Conservation (phyloP, 139 green algal species). For the Chlamydomonas sp. region DNA sequence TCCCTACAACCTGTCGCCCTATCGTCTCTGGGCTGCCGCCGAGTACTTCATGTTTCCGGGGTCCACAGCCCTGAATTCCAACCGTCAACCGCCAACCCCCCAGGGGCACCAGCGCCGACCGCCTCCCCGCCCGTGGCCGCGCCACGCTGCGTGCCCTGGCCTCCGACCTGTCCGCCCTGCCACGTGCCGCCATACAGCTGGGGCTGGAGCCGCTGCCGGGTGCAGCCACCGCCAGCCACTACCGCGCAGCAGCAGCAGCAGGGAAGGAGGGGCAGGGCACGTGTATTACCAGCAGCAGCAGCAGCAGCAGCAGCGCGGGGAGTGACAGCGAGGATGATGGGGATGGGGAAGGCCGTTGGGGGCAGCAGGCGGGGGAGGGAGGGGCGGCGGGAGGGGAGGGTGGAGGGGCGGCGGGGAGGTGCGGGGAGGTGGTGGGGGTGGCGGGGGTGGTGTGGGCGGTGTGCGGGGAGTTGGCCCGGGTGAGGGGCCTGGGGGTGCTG, state of each 20-base stretch:
- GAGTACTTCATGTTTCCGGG: too few species aligned
- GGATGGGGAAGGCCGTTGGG: too few species aligned
- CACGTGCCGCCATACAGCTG: not conserved
- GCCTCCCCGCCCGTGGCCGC: not conserved
- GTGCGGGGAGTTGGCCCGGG: not conserved
- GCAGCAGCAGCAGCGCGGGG: not conserved
- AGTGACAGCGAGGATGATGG: too few species aligned
- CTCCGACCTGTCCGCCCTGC: not conserved
- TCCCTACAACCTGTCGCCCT: too few species aligned
- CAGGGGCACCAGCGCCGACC: conserved; percentile 20
- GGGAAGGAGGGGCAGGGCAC: not conserved
- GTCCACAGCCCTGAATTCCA: too few species aligned
- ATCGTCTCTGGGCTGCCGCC: too few species aligned
- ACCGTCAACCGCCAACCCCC: too few species aligned
- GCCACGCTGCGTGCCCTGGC: not conserved
- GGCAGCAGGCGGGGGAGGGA: not conserved
- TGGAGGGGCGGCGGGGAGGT: not conserved
- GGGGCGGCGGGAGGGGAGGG: not conserved
- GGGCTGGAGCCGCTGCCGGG: conserved; percentile 3
- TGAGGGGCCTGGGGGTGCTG: not conserved
- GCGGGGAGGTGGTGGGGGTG: not conserved
- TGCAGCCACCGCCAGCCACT: not conserved
- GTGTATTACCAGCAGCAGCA: not conserved
- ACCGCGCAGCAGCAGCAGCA: not conserved
- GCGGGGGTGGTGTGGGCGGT: conserved; percentile 1